A percentile compares a stretch with the other conserved stretches of the same genome.
Evolutionary conservation across 2,329 filamentous ascomycete species (phyloP).

Genomic region (Hymenoscyphus linearis): DNA sequence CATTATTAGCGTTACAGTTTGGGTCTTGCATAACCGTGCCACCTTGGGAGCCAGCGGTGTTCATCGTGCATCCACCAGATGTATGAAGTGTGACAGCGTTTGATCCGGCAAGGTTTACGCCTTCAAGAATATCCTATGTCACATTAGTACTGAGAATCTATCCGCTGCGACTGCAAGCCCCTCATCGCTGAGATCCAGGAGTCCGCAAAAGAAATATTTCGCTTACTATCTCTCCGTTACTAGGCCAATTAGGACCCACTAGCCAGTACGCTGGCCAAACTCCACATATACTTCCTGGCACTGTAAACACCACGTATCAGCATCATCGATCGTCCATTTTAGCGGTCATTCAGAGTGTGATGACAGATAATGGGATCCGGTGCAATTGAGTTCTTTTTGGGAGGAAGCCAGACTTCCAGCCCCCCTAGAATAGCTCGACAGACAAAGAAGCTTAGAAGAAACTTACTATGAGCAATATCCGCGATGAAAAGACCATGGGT

Average conservation of each 20-base stretch:
- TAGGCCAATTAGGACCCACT: constrained; percentile 54
- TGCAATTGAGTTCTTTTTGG: no score
- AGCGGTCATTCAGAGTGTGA: no score
- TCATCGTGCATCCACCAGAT: constrained; percentile 39
- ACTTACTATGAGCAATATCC: constrained; percentile 57
- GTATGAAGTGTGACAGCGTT: constrained; percentile 63
- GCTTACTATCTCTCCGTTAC: constrained; percentile 50
- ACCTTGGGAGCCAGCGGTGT: constrained; percentile 36
- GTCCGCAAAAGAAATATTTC: background rate
- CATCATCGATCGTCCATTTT: no score
- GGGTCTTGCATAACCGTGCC: constrained; percentile 35
- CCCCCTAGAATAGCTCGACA: no score
- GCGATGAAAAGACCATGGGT: constrained; percentile 64
- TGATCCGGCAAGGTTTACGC: constrained; percentile 54
- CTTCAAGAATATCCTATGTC: constrained; percentile 53
- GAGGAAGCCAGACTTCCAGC: no score
- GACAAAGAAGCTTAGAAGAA: no score
- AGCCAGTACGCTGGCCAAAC: constrained; percentile 62
- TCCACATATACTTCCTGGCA: constrained; percentile 66
- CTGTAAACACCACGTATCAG: no score
- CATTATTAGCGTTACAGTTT: constrained; percentile 44
- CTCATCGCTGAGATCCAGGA: no score
- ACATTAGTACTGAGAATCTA: background rate
- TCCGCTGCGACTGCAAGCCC: no score
- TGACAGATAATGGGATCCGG: no score